Base-by-base conservation (phyloP, 1,284 basidiomycete species). In the Ustilago shanxiensis region DNA sequence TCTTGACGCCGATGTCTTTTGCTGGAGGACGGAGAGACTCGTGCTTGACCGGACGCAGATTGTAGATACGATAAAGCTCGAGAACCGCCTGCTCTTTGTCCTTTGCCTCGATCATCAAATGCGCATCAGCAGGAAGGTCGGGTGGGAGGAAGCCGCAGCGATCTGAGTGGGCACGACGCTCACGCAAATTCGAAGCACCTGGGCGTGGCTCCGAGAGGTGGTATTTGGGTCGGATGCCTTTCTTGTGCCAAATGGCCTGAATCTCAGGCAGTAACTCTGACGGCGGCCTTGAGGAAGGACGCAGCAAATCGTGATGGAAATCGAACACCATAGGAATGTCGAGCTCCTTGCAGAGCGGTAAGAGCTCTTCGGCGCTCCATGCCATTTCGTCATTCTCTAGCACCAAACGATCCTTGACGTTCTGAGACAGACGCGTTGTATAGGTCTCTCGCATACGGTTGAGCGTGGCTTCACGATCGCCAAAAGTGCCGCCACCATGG, bases 1-100 rank as follows among this genome's bases (percentile, higher is more conserved):
- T 87, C 45, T 86, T 84, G 14, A 87, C 87, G 52, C 87, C 86
- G 44, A 87, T 86, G 55, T 88, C 87, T 16, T 86, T 81, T 3
- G 84, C 86, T 0, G 87, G 87, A 0, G 88, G 88, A 20, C 87
- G 87, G 16, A 88, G 85, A 84, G 79, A 89, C 79, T 83, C 91
- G 77, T 91, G 88, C 22, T 89, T 89, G 29, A 93, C 92, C 13
- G 90, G 89, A 57, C 90, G 87, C 8, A 95, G 86, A 50, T 88
- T 88, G 82, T 96, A 95, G 51, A 93, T 91, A 71, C 94, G 87
- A 83, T 93, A 91, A 44, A 96, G 85, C 75, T 95, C 91, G 61
- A 97, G 89, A 8, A 97, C 94, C 8, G 94, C 94, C 85, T 96
- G 95, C 86, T 96, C 95, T 87, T 95, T 94, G 85, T 93, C 93